phyloP scores from a whole-genome alignment of 1,139 yeast genomes.

The Schwanniomyces etchellsii region DNA sequence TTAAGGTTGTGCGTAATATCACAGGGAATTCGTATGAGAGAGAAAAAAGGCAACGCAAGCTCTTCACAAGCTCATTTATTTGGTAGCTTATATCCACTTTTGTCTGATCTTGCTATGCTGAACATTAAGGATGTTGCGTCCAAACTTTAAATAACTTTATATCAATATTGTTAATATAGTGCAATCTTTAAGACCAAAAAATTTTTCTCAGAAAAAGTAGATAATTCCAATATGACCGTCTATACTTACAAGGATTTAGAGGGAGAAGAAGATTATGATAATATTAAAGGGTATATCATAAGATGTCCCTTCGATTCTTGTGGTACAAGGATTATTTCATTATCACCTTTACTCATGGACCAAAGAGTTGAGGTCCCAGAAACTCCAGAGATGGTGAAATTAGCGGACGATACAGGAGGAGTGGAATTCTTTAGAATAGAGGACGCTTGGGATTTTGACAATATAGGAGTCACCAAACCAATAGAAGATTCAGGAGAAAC shows the following conservation, averaged over 20 bases:
- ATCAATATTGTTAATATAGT: no score
- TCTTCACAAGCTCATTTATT: conserved; percentile 48
- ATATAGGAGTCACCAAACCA: conserved; percentile 64
- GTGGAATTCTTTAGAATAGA: conserved; percentile 34
- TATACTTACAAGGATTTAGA: no score
- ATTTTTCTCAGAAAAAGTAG: no score
- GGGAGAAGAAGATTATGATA: no score
- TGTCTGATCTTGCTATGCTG: conserved; percentile 34
- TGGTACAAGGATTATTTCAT: conserved; percentile 29
- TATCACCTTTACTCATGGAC: conserved; percentile 11
- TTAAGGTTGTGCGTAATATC: conserved; percentile 55
- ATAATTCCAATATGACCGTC: no score
- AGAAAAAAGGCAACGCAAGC: conserved; percentile 53
- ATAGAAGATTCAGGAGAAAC: conserved; percentile 11
- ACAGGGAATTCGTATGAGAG: conserved; percentile 66
- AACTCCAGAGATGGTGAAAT: conserved; percentile 28
- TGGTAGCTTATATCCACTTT: conserved; percentile 38
- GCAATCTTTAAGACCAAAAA: no score
- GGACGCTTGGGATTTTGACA: conserved; percentile 75
- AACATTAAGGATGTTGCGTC: conserved; percentile 7
- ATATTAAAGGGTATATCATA: conserved; percentile 8
- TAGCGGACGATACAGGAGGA: conserved; percentile 4
- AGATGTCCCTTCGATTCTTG: conserved; percentile 36
- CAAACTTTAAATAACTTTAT: no score
- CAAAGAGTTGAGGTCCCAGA: conserved; percentile 13